Conservation (phyloP, 306 rosid genomes). For the Cucurbita argyrosperma region DNA sequence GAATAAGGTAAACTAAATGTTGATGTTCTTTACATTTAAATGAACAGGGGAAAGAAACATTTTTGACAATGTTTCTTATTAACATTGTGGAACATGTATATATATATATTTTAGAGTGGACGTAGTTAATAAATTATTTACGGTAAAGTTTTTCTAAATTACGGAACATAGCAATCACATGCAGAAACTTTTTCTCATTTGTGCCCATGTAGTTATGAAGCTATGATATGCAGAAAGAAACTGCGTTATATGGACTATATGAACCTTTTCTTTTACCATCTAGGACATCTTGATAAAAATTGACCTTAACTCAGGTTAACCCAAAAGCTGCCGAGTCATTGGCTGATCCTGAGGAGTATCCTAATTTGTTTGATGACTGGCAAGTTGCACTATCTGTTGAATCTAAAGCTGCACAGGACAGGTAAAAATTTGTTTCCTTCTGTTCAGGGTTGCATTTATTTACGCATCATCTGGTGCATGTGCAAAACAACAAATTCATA, state of each 20-base stretch:
- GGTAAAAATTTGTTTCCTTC: constrained; percentile 24
- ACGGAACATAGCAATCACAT: not conserved
- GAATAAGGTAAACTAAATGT: constrained; percentile 47
- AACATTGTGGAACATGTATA: not conserved
- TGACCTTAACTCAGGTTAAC: constrained; percentile 45
- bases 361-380: constrained; percentile 91
- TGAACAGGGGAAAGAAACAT: not conserved
- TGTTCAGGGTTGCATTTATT: not conserved
- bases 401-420: constrained; percentile 51
- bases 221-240: not conserved
- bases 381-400: constrained; percentile 92
- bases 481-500: not conserved
- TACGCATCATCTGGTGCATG: not conserved
- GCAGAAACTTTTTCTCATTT: not conserved
- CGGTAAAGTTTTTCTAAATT: not conserved
- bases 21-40: not conserved
- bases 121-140: not conserved
- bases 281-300: constrained; percentile 2
- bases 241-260: not conserved
- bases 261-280: not conserved
- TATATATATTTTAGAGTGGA: not conserved
- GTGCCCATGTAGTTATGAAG: not conserved
- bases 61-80: not conserved
- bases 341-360: constrained; percentile 97
- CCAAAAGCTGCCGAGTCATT: constrained; percentile 91